Evolutionary conservation across 495 filamentous ascomycete species (phyloP).

Genomic region (Rostrohypoxylon terebratum): DNA sequence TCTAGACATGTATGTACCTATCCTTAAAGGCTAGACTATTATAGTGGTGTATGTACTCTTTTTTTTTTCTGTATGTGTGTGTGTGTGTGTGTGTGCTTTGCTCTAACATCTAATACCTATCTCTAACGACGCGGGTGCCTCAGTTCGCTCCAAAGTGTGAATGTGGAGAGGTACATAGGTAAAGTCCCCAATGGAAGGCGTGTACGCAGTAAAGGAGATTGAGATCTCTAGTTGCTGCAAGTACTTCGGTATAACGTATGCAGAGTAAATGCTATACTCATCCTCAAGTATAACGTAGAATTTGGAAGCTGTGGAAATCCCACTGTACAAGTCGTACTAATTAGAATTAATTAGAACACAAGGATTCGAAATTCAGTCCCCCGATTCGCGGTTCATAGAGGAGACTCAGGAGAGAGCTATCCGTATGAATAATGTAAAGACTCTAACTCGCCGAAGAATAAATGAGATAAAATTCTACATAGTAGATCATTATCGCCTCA

Average conservation of each 20-base stretch:
- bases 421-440: background rate
- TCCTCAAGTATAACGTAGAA: background rate
- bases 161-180: background rate
- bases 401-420: background rate
- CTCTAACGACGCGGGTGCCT: background rate
- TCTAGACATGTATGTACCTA: background rate
- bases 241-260: background rate
- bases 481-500: background rate
- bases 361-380: background rate
- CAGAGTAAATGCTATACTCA: background rate
- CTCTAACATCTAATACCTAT: background rate
- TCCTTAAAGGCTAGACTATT: background rate
- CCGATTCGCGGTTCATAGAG: background rate
- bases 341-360: background rate
- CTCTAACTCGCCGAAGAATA: no score
- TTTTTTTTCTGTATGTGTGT: no score
- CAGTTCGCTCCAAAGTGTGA: background rate
- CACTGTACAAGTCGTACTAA: background rate
- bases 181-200: background rate
- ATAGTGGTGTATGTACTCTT: background rate
- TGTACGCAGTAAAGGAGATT: background rate
- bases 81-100: no score
- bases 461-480: background rate
- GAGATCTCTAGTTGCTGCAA: background rate
- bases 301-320: background rate